Evolutionary conservation across 2,329 filamentous ascomycete genomes (phyloP), one percentile per base, ranked within the genome.

Genomic region (Pseudogymnoascus pannorum): DNA sequence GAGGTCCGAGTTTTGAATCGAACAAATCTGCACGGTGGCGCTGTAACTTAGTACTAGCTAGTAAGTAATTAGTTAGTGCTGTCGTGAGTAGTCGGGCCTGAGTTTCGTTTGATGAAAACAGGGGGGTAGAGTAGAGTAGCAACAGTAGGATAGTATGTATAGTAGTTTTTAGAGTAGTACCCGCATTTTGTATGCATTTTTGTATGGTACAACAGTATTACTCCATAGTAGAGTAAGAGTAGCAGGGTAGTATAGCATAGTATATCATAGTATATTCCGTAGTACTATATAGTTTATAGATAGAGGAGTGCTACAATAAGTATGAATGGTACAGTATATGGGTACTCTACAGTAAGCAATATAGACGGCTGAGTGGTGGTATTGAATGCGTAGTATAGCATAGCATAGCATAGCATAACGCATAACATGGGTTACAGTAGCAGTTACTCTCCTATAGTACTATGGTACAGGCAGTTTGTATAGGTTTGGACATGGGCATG

Each of bases 81-180:
- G n/a, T n/a, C n/a, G 40, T 14, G 2, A 24, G 20, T 24, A 44
- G 40, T 44, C 40, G 40, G 40, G 40, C 40, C 40, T 44, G 40
- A 44, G 40, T 44, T 44, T 44, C 6, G 40, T 44, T 44, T 44
- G 40, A 44, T 44, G 40, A 44, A 44, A 44, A 44, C 40, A 44
- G 40, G 40, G 40, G 40, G 14, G 35, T n/a, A n/a, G 14, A 36
- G 14, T n/a, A 16, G 35, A 22, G 40, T 14, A 18, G 35, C 7
- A 38, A 12, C 8, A n/a, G 40, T n/a, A 44, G 40, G 18, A 44
- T 18, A 44, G 20, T 44, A 44, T 20, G 20, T 14, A 24, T 5
- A 44, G 12, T 14, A 44, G 40, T n/a, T n/a, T 44, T 44, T 14
- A 44, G 12, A 44, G 40, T 44, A 44, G 40, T 44, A 44, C 40